Percentiles rank a stretch among this genome's conserved stretches.
phyloP scores from a whole-genome alignment of 164 flowering plant species.

The Chimonanthus praecox region DNA sequence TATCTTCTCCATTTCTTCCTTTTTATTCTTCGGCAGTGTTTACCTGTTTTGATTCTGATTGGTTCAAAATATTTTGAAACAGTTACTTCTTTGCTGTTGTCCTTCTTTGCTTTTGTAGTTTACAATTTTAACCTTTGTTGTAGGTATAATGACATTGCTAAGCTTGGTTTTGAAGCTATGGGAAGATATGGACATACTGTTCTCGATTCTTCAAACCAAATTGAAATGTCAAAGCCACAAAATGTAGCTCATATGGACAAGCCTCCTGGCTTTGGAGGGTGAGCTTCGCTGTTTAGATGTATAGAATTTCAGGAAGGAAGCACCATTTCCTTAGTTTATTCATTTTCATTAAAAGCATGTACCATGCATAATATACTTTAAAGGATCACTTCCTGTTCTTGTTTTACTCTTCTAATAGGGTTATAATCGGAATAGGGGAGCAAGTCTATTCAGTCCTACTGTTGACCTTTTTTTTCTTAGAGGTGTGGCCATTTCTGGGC shows the following conservation, averaged over 20 bases:
- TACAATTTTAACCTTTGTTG: background rate
- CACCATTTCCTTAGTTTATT: background rate
- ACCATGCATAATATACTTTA: background rate
- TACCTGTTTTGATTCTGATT: too few relatives aligned
- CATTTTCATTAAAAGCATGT: slow-evolving; percentile 2
- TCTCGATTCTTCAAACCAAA: slow-evolving; percentile 28
- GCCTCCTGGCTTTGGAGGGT: slow-evolving; percentile 76
- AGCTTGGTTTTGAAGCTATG: slow-evolving; percentile 64
- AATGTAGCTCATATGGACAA: slow-evolving; percentile 29
- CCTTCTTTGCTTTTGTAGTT: background rate
- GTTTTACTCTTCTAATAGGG: slow-evolving; percentile 30
- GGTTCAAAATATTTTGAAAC: too few relatives aligned
- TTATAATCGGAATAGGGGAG: slow-evolving; percentile 76
- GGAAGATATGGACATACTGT: slow-evolving; percentile 24
- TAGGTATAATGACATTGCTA: slow-evolving; percentile 97
- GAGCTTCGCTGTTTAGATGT: slow-evolving; percentile 13
- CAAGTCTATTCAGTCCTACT: slow-evolving; percentile 68
- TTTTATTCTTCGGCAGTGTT: too few relatives aligned
- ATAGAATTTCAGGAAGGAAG: slow-evolving; percentile 3
- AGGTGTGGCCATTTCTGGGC: slow-evolving; percentile 39
- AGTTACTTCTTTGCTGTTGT: background rate
- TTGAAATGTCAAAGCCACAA: slow-evolving; percentile 24
- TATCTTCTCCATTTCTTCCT: too few relatives aligned
- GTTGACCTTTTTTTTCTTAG: slow-evolving; percentile 65
- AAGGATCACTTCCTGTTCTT: background rate